Base-by-base conservation (phyloP, 129 eudicot species). In the Arctium lappa region DNA sequence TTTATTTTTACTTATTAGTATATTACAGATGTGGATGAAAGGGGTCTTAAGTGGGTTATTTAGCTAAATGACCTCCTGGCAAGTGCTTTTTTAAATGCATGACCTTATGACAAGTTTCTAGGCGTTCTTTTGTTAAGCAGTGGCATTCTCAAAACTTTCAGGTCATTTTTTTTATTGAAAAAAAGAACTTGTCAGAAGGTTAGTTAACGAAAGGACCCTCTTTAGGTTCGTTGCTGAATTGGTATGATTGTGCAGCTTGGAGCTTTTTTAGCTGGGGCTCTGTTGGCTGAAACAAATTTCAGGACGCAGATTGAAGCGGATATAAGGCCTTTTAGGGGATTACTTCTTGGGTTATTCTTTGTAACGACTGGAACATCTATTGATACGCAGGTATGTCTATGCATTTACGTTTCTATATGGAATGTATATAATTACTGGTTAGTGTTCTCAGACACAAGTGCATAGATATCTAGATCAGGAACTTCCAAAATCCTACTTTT, bases 221-320 rank as follows among this genome's bases (percentile, higher is more conserved):
- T 2, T 72, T 40, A 34, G 8, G 30, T 71, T 42, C 75, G 60
- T 80, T 74, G 53, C 80, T 86, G 1, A 76, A 33, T 79, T 74
- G 62, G 69, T 62, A 3, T 50, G 32, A 15, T 72, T 84, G 42
- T 89, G 81, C 95, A 95, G 99, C 95, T 95, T 75, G 99, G 99
- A 84, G 99, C 99, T 75, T 95, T 95, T 87, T 84, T 95, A 83
- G 99, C 98, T 48, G 99, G 99, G 80, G 98, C 99, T 36, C 39
- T 95, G 42, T 82, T 95, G 79, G 99, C 99, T 12, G 99, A 95
- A 84, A 95, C 99, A 50, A 95, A 95, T 90, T 95, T 85, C 86
- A 79, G 99, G 60, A 95, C 99, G 37, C 99, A 95, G 60, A 95
- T 95, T 83, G 99, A 95, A 90, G 99, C 99, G 18, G 99, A 95